Percentiles rank a stretch among this genome's conserved stretches.
phyloP scores from a whole-genome alignment of 805 yeast species.

The Metschnikowia sp. region DNA sequence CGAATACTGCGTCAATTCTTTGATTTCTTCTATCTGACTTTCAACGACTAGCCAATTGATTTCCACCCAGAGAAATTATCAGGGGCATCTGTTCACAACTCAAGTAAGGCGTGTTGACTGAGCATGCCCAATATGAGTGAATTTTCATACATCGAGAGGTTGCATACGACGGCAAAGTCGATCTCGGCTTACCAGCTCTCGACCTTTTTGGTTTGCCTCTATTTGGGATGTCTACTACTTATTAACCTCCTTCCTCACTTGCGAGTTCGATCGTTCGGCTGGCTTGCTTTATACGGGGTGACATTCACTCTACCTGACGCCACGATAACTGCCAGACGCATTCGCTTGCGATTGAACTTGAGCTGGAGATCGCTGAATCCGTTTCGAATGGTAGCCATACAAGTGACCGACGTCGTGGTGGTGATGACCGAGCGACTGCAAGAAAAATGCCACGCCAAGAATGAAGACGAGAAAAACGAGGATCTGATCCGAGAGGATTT shows the following conservation, averaged over 20 bases:
- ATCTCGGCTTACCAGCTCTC: no score
- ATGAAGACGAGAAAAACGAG: not conserved
- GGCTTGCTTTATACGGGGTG: slow-evolving; percentile 16
- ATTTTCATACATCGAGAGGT: no score
- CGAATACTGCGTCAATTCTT: no score
- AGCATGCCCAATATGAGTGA: no score
- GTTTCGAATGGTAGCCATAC: slow-evolving; percentile 12
- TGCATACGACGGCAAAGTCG: no score
- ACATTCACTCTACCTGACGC: slow-evolving; percentile 6
- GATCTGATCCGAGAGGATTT: not conserved
- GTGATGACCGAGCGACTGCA: not conserved
- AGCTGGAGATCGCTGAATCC: slow-evolving; percentile 12
- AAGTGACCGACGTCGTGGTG: slow-evolving; percentile 9
- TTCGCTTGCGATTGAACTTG: slow-evolving; percentile 8
- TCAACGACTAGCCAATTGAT: no score
- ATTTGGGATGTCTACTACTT: slow-evolving; percentile 7
- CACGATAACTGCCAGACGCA: slow-evolving; percentile 5
- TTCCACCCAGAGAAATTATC: no score
- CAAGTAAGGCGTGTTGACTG: no score
- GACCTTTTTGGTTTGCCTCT: not conserved
- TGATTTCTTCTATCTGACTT: no score
- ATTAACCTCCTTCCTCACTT: slow-evolving; percentile 14
- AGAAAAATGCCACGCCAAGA: no score
- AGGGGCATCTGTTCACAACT: no score
- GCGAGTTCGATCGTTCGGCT: slow-evolving; percentile 15